Conservation (phyloP, 805 yeast genomes). For the Teunomyces panamensis region DNA sequence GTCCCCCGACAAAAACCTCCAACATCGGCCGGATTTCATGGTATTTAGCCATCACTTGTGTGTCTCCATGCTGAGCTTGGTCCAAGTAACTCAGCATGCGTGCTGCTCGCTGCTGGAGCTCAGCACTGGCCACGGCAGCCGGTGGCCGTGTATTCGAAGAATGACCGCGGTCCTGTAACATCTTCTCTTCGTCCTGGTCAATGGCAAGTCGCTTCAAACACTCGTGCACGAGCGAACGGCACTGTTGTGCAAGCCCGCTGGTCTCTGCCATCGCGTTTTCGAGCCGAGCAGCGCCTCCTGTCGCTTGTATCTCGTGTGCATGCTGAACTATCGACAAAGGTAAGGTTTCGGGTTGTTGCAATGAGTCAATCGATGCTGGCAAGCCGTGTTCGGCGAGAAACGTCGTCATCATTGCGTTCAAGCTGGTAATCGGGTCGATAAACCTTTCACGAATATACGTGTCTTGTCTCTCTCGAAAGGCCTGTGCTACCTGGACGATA, state of each 20-base stretch:
- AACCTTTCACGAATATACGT: constrained; percentile 46
- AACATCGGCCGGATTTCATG: constrained; percentile 47
- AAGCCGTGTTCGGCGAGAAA: constrained; percentile 49
- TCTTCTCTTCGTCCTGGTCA: constrained; percentile 56
- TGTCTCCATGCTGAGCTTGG: constrained; percentile 65
- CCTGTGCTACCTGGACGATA: constrained; percentile 62
- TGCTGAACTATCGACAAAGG: constrained; percentile 59
- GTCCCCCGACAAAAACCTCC: constrained; percentile 42
- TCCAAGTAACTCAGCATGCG: constrained; percentile 48
- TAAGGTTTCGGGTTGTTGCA: constrained; percentile 53
- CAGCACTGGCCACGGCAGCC: constrained; percentile 45
- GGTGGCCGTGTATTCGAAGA: constrained; percentile 51
- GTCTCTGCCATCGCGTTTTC: constrained; percentile 45
- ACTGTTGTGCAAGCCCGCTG: constrained; percentile 37
- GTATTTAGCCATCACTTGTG: constrained; percentile 45
- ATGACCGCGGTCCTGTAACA: constrained; percentile 50
- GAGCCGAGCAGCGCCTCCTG: constrained; percentile 51
- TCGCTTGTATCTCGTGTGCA: constrained; percentile 48
- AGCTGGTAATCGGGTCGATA: constrained; percentile 45
- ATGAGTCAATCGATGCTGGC: constrained; percentile 60
- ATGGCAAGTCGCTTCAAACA: constrained; percentile 43
- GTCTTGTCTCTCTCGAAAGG: constrained; percentile 65
- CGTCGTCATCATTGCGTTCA: constrained; percentile 43
- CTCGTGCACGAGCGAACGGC: constrained; percentile 42
- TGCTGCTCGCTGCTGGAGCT: constrained; percentile 36